These are phyloP conservation scores for Blastocystis sp. DNA, from an alignment of 352 stramenopile species.

Conservation along the genomic window DNA sequence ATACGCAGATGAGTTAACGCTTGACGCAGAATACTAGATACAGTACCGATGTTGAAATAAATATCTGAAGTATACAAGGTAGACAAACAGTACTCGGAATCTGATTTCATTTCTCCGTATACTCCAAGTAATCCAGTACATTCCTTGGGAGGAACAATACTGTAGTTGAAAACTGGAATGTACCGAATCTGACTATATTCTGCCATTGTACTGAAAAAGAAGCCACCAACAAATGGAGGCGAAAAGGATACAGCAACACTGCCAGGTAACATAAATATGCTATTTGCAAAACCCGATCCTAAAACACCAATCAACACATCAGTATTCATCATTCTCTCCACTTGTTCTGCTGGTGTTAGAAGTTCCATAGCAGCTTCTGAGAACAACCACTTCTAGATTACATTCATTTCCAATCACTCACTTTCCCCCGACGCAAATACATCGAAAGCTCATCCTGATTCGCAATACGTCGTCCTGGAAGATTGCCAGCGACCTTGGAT, in stretches of 20 bases:
- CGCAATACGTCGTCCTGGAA: constrained; percentile 37
- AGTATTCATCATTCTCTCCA: constrained; percentile 6
- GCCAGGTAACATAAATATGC: constrained; percentile 53
- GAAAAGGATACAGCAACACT: constrained; percentile 43
- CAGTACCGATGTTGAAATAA: constrained; percentile 53
- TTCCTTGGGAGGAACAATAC: constrained; percentile 45
- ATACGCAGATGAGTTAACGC: constrained; percentile 44
- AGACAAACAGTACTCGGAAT: constrained; percentile 59
- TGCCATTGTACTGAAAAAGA: constrained; percentile 65
- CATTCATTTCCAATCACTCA: background rate
- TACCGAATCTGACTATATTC: constrained; percentile 61
- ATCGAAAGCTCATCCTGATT: constrained; percentile 48
- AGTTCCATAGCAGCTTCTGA: constrained; percentile 50
- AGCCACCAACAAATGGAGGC: constrained; percentile 59
- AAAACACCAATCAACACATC: constrained; percentile 55
- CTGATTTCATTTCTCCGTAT: constrained; percentile 51
- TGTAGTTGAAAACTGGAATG: constrained; percentile 65
- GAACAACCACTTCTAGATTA: constrained; percentile 25
- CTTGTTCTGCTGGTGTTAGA: constrained; percentile 25
- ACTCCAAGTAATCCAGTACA: constrained; percentile 3
- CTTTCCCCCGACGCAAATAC: background rate
- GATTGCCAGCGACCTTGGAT: constrained; percentile 59
- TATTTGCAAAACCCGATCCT: constrained; percentile 62
- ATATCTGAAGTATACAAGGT: constrained; percentile 42
- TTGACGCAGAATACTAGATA: constrained; percentile 27